These are phyloP conservation scores for Aspergillus hancockii DNA, from an alignment of 495 filamentous ascomycete species.

Conservation along the genomic window DNA sequence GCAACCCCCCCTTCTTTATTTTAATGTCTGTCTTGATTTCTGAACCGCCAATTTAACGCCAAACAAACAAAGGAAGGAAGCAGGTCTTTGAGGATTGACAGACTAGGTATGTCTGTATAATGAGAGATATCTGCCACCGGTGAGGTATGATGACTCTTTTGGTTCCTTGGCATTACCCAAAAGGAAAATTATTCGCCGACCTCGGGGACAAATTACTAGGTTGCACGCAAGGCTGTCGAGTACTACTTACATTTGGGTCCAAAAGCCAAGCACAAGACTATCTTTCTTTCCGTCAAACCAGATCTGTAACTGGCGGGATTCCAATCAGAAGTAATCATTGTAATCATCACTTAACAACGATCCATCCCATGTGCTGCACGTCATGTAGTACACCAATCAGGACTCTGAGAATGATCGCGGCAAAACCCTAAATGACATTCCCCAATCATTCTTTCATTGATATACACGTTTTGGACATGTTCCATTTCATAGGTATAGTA, in stretches of 20 bases:
- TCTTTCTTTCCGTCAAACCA: neutral
- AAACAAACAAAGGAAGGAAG: neutral
- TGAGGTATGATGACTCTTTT: conserved; percentile 16
- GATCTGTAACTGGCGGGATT: neutral
- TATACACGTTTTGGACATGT: neutral
- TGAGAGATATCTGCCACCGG: neutral
- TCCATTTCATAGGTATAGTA: neutral
- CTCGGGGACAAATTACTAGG: conserved; percentile 26
- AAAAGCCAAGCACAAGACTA: conserved; percentile 11
- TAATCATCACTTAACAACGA: neutral
- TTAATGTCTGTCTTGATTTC: neutral
- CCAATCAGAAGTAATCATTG: neutral
- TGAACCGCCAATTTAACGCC: neutral
- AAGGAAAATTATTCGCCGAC: conserved; percentile 28
- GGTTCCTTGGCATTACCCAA: conserved; percentile 27
- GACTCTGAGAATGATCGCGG: neutral
- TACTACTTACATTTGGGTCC: conserved; percentile 6
- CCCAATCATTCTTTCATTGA: neutral
- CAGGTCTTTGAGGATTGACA: neutral
- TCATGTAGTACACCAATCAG: neutral
- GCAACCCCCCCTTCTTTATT: neutral
- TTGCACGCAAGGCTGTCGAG: neutral
- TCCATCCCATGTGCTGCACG: conserved; percentile 4
- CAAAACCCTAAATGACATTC: neutral
- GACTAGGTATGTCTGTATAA: neutral